Base-by-base conservation (phyloP, 2,329 filamentous ascomycete species). In the Fusarium heterosporum region DNA sequence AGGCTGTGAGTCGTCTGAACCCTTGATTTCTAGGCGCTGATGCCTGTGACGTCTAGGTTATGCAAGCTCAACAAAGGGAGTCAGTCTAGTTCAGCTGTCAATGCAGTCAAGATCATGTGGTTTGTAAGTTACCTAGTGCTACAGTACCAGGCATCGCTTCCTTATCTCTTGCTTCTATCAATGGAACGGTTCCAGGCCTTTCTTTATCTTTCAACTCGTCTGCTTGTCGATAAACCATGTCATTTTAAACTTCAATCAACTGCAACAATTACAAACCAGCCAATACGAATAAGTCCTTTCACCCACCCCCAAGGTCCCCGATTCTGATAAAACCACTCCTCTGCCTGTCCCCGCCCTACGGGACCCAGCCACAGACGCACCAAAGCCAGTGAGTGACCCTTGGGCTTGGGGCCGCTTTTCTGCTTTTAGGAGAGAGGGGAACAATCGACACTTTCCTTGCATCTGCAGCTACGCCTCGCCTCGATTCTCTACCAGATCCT, bases 281-380 rank as follows among this genome's bases (percentile, higher is more conserved):
- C 48, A 68, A 56, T 61, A 38, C 55, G 40, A 68, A 65, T 51
- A 68, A 66, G 49, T 59, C 47, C 30, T 68, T 67, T 53, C n/a
- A 43, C 42, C 38, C 61, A 61, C 68, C 61, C 68, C 65, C 45
- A 25, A 50, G 52, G 66, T 55, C 65, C 65, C 67, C 53, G 41
- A 51, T 52, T 46, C 60, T 62, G 64, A 58, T 72, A 72, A 73
- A 49, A 53, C 26, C 69, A 73, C 66, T 61, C 61, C 68, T 47
- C 46, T 39, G 17, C 13, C 14, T 16, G n/a, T 61, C 43, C 54
- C 58, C 45, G 57, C 61, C 55, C 49, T 40, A 43, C 55, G 38
- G 45, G 49, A 39, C 49, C 43, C 46, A 61, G 30, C 56, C 56
- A 51, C 61, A 67, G 36, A 39, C 56, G 29, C 46, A 48, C 39